Evolutionary conservation across 345 rosid genomes (phyloP), one percentile per base, ranked within the genome.

Genomic region (Draba incana): DNA sequence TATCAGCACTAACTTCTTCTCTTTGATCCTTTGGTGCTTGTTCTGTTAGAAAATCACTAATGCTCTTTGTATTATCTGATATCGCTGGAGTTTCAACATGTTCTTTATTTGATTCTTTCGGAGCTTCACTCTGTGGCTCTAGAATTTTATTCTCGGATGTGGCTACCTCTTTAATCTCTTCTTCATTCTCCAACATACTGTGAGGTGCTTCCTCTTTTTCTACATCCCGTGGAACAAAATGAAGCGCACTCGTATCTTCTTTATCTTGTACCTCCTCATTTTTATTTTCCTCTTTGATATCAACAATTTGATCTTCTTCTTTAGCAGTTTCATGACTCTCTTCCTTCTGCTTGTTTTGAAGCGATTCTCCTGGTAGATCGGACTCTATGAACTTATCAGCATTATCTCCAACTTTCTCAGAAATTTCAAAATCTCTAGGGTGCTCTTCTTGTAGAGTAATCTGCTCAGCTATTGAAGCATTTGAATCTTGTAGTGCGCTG

Each of bases 251-350:
- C 7, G 9, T 57, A 54, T 37, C 67, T 66, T 66, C 62, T 41
- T 55, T 79, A 54, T 57, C 67, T 47, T 75, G 78, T 38, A 43
- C 69, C 48, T 57, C 75, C 15, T 52, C 69, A 33, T 3, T 33
- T 72, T 74, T 70, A 39, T 65, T 74, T 64, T 8, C 61, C 20
- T 62, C 69, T 72, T 54, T 66, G 53, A 15, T 64, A 27, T 35
- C 68, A 44, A 27, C 8, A 51, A 2, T 59, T 44, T 74, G 52
- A 20, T 49, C 51, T 52, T 45, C 35, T 43, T 60, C 64, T 56
- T 56, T 28, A 53, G 7, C 43, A 45, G 12, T 54, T 68, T 68
- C 78, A 38, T 54, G 52, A 55, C 33, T 71, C 37, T 79, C 78
- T 59, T 8, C 23, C 70, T 71, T 69, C 62, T 60, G 49, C 23